Conservation (phyloP, 2,329 filamentous ascomycete genomes). For the Penicillium sclerotiorum region DNA sequence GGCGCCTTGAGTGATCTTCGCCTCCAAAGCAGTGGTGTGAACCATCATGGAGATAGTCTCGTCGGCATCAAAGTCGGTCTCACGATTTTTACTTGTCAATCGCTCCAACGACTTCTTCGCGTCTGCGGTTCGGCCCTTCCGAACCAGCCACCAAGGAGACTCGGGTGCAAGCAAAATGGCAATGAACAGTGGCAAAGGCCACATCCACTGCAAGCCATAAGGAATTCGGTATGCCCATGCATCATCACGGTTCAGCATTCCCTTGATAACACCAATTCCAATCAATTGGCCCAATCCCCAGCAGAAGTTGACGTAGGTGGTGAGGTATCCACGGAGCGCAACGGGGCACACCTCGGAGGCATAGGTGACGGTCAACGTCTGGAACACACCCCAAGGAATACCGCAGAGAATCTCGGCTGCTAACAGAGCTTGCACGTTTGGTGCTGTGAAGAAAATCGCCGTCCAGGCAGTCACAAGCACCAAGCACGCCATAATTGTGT, state of each 20-base stretch:
- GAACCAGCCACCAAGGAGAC: conserved; percentile 56
- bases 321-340: conserved; percentile 48
- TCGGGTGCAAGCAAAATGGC: conserved; percentile 54
- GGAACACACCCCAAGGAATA: conserved; percentile 57
- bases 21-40: conserved; percentile 80
- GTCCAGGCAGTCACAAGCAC: conserved; percentile 51
- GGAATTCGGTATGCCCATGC: conserved; percentile 58
- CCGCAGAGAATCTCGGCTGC: conserved; percentile 55
- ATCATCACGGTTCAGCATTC: conserved; percentile 49
- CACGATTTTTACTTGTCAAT: conserved; percentile 51
- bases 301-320: conserved; percentile 52
- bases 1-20: conserved; percentile 71
- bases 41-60: conserved; percentile 92
- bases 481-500: conserved; percentile 53
- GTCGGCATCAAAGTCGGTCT: conserved; percentile 76
- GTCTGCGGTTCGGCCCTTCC: conserved; percentile 49
- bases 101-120: conserved; percentile 48
- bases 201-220: conserved; percentile 57
- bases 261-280: conserved; percentile 54
- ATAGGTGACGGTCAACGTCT: conserved; percentile 52
- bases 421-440: conserved; percentile 51
- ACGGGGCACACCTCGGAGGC: conserved; percentile 53
- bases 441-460: conserved; percentile 55
- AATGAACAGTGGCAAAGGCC: conserved; percentile 53
- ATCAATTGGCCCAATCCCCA: conserved; percentile 55